Evolutionary conservation across 2,329 filamentous ascomycete genomes (phyloP).

Genomic region (Exophiala xenobiotica): DNA sequence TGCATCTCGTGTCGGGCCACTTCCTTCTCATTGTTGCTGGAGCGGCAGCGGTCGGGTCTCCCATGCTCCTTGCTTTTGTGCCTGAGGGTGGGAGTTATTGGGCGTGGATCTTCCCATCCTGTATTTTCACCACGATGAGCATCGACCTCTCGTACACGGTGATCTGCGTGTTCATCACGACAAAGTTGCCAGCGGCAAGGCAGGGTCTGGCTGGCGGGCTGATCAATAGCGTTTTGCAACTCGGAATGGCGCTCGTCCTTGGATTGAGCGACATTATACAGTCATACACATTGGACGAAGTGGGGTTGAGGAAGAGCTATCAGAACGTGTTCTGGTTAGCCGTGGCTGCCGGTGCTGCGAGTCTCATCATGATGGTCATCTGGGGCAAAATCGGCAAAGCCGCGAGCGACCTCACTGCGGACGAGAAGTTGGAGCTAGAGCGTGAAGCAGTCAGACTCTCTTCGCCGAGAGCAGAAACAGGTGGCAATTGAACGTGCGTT

Average conservation of each 20-base stretch:
- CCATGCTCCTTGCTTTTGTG: slow-evolving; percentile 64
- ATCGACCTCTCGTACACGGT: slow-evolving; percentile 76
- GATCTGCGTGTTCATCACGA: slow-evolving; percentile 75
- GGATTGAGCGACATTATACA: slow-evolving; percentile 66
- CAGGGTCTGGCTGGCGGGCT: slow-evolving; percentile 72
- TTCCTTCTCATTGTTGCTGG: slow-evolving; percentile 63
- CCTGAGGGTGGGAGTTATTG: slow-evolving; percentile 63
- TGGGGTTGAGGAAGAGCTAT: slow-evolving; percentile 55
- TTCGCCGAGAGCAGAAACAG: too few relatives aligned
- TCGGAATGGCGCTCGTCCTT: slow-evolving; percentile 70
- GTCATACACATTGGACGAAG: slow-evolving; percentile 46
- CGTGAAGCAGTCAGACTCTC: slow-evolving; percentile 26
- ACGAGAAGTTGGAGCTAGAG: slow-evolving; percentile 49
- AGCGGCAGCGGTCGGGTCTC: slow-evolving; percentile 57
- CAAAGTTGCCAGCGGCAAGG: slow-evolving; percentile 62
- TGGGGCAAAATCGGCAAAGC: slow-evolving; percentile 59
- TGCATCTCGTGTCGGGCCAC: slow-evolving; percentile 65
- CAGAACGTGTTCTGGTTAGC: slow-evolving; percentile 58
- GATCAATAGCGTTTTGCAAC: slow-evolving; percentile 68
- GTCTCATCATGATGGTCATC: slow-evolving; percentile 52
- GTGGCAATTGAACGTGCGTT: too few relatives aligned
- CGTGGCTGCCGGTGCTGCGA: slow-evolving; percentile 54
- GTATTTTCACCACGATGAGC: slow-evolving; percentile 65
- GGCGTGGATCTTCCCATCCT: slow-evolving; percentile 68
- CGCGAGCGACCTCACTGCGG: slow-evolving; percentile 57